Evolutionary conservation across 257 asterid genomes (phyloP).

Genomic region (Mitragyna speciosa): DNA sequence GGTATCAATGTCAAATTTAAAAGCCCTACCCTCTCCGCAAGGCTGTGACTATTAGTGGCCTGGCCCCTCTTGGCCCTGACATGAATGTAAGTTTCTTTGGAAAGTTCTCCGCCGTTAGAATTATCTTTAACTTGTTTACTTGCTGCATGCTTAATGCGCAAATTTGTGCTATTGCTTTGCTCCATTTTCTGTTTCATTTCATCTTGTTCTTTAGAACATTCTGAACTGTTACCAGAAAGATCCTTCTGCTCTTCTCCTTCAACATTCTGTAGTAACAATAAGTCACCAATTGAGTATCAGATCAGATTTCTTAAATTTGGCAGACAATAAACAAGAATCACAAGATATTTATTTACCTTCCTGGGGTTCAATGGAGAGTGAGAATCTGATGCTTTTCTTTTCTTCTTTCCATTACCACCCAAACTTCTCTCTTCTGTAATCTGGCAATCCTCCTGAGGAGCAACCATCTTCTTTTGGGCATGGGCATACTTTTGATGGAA

Average conservation of each 20-base stretch:
- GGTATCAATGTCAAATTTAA: not conserved
- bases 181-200: slow-evolving; percentile 45
- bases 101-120: slow-evolving; percentile 48
- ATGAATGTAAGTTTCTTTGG: slow-evolving; percentile 79
- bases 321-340: not conserved
- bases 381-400: slow-evolving; percentile 46
- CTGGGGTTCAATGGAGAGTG: slow-evolving; percentile 32
- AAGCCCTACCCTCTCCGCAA: slow-evolving; percentile 81
- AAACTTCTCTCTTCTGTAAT: slow-evolving; percentile 39
- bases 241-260: slow-evolving; percentile 57
- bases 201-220: slow-evolving; percentile 44
- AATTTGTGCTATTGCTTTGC: slow-evolving; percentile 35
- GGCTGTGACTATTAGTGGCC: slow-evolving; percentile 96
- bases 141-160: slow-evolving; percentile 39
- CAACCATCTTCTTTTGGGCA: slow-evolving; percentile 27
- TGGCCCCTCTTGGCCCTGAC: slow-evolving; percentile 90
- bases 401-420: slow-evolving; percentile 58
- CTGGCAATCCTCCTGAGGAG: slow-evolving; percentile 39
- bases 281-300: slow-evolving; percentile 9
- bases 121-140: slow-evolving; percentile 57
- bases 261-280: slow-evolving; percentile 36
- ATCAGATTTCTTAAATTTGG: not conserved
- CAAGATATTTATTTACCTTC: slow-evolving; percentile 33
- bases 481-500: slow-evolving; percentile 31
- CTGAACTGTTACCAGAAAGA: slow-evolving; percentile 46